Evolutionary conservation across 1,284 basidiomycete genomes (phyloP).

Genomic region (Singerocomus inundabilis): DNA sequence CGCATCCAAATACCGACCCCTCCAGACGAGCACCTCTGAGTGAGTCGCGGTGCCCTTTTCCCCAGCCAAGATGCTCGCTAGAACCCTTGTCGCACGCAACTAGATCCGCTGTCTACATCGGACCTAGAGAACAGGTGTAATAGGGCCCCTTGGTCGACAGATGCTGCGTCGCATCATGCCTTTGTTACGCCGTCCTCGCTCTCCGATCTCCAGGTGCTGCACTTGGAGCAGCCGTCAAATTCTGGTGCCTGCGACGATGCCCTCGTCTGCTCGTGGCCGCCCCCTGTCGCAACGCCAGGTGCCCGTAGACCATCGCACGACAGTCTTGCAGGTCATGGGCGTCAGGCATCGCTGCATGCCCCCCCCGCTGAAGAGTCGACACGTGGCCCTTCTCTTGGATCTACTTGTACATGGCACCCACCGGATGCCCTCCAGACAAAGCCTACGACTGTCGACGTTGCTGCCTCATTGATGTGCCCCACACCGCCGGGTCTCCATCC

Average conservation of each 20-base stretch:
- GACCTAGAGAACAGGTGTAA: slow-evolving; percentile 19
- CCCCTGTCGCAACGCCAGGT: slow-evolving; percentile 7
- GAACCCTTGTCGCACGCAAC: slow-evolving; percentile 1
- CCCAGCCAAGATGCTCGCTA: neutral
- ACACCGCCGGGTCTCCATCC: slow-evolving; percentile 23
- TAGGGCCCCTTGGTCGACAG: slow-evolving; percentile 3
- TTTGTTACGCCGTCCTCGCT: slow-evolving; percentile 8
- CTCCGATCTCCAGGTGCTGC: slow-evolving; percentile 15
- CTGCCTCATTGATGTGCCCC: neutral
- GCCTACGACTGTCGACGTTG: neutral
- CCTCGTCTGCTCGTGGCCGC: slow-evolving; percentile 29
- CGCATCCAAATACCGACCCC: slow-evolving; percentile 4
- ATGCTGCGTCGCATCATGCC: slow-evolving; percentile 10
- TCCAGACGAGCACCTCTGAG: slow-evolving; percentile 24
- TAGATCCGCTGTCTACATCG: slow-evolving; percentile 30
- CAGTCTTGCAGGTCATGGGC: slow-evolving; percentile 6
- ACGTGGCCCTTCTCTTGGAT: slow-evolving; percentile 5
- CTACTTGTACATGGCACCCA: slow-evolving; percentile 13
- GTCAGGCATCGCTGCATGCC: slow-evolving; percentile 10
- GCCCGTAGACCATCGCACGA: slow-evolving; percentile 1
- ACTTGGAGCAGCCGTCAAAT: slow-evolving; percentile 12
- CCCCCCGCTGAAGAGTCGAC: slow-evolving; percentile 3
- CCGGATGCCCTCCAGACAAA: slow-evolving; percentile 1
- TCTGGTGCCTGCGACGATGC: slow-evolving; percentile 4
- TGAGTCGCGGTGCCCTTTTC: slow-evolving; percentile 23